These are phyloP conservation scores for Vitis riparia DNA, from an alignment of 164 flowering plant genomes.

Conservation along the genomic window DNA sequence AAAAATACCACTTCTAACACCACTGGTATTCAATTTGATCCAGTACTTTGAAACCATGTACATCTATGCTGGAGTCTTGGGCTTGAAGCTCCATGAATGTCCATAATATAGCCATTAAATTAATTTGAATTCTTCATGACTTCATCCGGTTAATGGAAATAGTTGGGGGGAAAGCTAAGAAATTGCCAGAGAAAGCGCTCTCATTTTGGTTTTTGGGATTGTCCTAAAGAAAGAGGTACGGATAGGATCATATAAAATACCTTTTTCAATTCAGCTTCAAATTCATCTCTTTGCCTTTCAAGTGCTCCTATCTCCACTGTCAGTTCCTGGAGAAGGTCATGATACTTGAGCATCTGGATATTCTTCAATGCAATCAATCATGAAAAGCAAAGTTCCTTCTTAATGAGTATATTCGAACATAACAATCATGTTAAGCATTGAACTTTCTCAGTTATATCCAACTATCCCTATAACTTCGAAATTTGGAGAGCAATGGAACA, in stretches of 20 bases:
- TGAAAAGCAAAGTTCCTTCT: background rate
- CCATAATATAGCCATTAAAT: background rate
- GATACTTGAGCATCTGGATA: background rate
- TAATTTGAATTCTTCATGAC: background rate
- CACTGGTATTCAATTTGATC: background rate
- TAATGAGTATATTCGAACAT: background rate
- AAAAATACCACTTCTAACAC: background rate
- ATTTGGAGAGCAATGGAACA: too few species aligned
- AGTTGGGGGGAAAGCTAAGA: background rate
- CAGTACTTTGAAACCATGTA: background rate
- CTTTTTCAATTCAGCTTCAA: constrained; percentile 75
- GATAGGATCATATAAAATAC: constrained; percentile 25
- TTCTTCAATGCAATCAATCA: background rate
- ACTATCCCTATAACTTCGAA: background rate
- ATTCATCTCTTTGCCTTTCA: constrained; percentile 61
- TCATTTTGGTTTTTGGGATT: too few species aligned
- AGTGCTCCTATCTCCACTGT: constrained; percentile 53
- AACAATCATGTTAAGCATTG: background rate
- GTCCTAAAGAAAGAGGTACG: background rate
- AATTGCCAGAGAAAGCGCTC: background rate
- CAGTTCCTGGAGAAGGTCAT: constrained; percentile 59
- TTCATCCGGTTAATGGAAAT: background rate
- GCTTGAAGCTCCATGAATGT: background rate
- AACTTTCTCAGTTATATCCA: background rate
- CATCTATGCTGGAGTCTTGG: background rate